Base-by-base conservation (phyloP, 495 filamentous ascomycete genomes). In the Chlorociboria aeruginascens region DNA sequence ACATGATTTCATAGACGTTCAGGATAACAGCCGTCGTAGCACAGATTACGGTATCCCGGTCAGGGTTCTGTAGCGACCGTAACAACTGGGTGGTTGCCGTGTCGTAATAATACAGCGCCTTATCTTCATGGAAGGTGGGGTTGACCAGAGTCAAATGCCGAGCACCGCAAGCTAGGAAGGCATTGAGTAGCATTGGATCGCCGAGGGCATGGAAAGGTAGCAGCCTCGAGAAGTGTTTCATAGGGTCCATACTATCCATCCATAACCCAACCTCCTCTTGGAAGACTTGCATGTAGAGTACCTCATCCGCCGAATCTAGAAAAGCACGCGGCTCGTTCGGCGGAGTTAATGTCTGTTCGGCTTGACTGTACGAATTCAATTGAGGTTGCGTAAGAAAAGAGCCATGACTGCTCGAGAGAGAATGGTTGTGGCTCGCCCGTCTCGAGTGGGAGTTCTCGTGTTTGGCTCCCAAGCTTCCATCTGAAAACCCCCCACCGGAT, bases 1-100 rank as follows among this genome's bases (percentile, higher is more conserved):
- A 85, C 86, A 98, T 95, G 53, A 85, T 81, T 58, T 96, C 87
- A 62, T 93, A 95, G 9, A 93, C 82, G 59, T 94, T 89, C 25
- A 98, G 73, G 14, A 92, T 82, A 28, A 94, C 78, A 3, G 92
- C 89, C 0, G 85, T 85, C 3, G 83, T 82, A n/a, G 92, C 88
- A 63, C 89, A 96, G 39, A 92, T 78, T 35, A 83, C 79, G 3
- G 79, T 86, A 58, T 96, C 82, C 44, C 89, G 77, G 54, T 87
- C 78, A 0, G 85, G 85, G 54, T 95, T 84, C 52, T 93, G 82
- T 35, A 94, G 61, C 17, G 75, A 74, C 34, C 73, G 73, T 32
- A 89, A 68, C 32, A 98, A 72, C 42, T 82, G 75, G 17, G 76
- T 77, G 1, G 83, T 88, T 12, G 89, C 86, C 7, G 77, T 81